phyloP scores from a whole-genome alignment of 2,329 filamentous ascomycete genomes.

The Emydomyces testavorans region DNA sequence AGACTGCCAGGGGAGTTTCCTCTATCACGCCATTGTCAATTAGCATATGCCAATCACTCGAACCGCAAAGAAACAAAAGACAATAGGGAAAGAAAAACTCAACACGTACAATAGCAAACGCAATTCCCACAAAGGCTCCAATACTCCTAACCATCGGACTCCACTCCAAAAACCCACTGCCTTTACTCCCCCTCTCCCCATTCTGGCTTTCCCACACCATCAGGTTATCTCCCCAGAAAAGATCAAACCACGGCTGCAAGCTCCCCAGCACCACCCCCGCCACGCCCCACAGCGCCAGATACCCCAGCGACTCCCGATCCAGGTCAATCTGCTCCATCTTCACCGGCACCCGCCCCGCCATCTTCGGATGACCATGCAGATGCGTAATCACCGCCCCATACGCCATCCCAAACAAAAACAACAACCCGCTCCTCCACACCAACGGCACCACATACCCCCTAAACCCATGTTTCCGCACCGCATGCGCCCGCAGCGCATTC shows the following conservation, averaged over 20 bases:
- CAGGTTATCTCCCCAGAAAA: slow-evolving; percentile 52
- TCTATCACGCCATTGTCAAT: slow-evolving; percentile 40
- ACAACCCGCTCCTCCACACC: slow-evolving; percentile 47
- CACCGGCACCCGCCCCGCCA: slow-evolving; percentile 43
- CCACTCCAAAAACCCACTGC: slow-evolving; percentile 53
- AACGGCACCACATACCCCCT: slow-evolving; percentile 43
- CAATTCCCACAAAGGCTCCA: slow-evolving; percentile 60
- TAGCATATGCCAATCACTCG: neutral
- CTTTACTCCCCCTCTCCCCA: slow-evolving; percentile 18
- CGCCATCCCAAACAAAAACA: slow-evolving; percentile 68
- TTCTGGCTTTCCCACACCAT: slow-evolving; percentile 20
- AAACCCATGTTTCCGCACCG: slow-evolving; percentile 30
- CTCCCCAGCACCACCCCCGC: slow-evolving; percentile 67
- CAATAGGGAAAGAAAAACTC: neutral
- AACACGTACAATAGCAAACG: slow-evolving; percentile 66
- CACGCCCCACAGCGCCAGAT: slow-evolving; percentile 70
- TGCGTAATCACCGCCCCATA: slow-evolving; percentile 75
- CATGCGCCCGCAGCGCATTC: slow-evolving; percentile 11
- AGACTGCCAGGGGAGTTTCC: slow-evolving; percentile 84
- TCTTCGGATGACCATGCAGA: slow-evolving; percentile 55
- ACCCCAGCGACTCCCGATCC: slow-evolving; percentile 44
- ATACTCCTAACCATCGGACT: slow-evolving; percentile 58
- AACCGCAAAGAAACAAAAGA: neutral
- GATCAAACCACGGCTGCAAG: slow-evolving; percentile 73
- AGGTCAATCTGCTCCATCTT: slow-evolving; percentile 47